Evolutionary conservation across 495 filamentous ascomycete genomes (phyloP), one percentile per base, ranked within the genome.

Genomic region (Neurospora sp.): DNA sequence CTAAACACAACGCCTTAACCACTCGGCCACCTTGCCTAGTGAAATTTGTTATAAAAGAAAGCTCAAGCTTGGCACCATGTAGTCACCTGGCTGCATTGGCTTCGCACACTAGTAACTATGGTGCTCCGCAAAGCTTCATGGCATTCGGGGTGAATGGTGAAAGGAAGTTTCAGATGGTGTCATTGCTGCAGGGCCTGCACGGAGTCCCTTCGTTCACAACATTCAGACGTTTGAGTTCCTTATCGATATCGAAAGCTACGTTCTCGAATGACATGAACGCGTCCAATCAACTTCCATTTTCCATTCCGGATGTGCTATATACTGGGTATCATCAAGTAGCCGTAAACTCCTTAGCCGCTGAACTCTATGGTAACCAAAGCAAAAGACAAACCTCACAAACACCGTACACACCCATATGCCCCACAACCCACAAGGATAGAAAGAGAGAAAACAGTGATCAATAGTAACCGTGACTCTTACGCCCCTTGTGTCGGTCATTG

Each of bases 401-500:
- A 40, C 44, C 70, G 35, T 31, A 1, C 41, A 35, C 27, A 31
- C 16, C 12, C 70, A 59, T 39, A 37, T 17, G n/a, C n/a, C n/a
- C 40, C 22, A 10, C 20, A 53, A 7, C 6, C 37, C 20, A 45
- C 16, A 41, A 20, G 40, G 35, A 69, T 9, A 44, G 9, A n/a
- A 14, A 35, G 48, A 14, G 40, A 40, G 20, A 68, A 40, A 17
- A 35, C 22, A 68, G 70, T 70, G 10, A 45, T 61, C 38, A 73
- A 68, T 73, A 53, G 12, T 79, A 74, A 1, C 75, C 74, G 22
- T 76, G 71, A 6, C 74, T 69, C 40, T 78, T 72, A 10, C 76
- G 70, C 27, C 79, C 71, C 45, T 77, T 76, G 45, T 74, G 75
- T 10, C 76, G 75, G 41, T 78, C 73, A 39, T 10, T 27, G 40